Base-by-base conservation (phyloP, 768 basidiomycete genomes). In the Lactifluus pinguis region DNA sequence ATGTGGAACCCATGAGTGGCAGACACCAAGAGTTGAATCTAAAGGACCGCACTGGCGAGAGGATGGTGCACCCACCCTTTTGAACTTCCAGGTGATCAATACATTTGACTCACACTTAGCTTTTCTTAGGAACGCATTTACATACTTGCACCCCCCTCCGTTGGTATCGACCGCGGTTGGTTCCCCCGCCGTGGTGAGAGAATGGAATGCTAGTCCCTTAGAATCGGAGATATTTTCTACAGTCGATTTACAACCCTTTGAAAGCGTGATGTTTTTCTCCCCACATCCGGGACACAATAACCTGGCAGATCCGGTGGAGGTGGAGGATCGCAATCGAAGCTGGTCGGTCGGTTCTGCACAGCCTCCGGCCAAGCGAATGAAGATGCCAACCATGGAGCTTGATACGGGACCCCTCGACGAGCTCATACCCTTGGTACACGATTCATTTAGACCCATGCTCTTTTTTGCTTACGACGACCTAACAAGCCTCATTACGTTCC, bases 401-500 rank as follows among this genome's bases (percentile, higher is more conserved):
- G 61, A 62, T 32, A 53, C 13, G 41, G 56, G 52, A 9, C 61
- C 57, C n/a, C 52, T 62, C 42, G 57, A 57, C 47, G 34, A 49
- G 57, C 56, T 62, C 47, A 62, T 62, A 62, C 41, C 47, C 21
- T 34, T 44, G 61, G 61, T 62, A 62, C 48, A 53, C 48, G 47
- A 62, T 57, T 25, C 41, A 49, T 58, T 48, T 32, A 49, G 61
- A 42, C 36, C 32, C 14, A 1, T 53, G 47, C 39, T 44, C 52
- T 36, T 9, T 15, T 19, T 21, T 47, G 13, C 57, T 62, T 19
- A 58, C 47, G 32, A 58, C 32, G 13, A n/a, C 3, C 32, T 17
- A 49, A n/a, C 32, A 62, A 62, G 61, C 61, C 61, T 42, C 61
- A 62, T 54, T 62, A 62, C 32, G 45, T 62, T n/a, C 57, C 61